Evolutionary conservation across 1,284 basidiomycete genomes (phyloP), one percentile per base, ranked within the genome.

Genomic region (Heliocybe sulcata): DNA sequence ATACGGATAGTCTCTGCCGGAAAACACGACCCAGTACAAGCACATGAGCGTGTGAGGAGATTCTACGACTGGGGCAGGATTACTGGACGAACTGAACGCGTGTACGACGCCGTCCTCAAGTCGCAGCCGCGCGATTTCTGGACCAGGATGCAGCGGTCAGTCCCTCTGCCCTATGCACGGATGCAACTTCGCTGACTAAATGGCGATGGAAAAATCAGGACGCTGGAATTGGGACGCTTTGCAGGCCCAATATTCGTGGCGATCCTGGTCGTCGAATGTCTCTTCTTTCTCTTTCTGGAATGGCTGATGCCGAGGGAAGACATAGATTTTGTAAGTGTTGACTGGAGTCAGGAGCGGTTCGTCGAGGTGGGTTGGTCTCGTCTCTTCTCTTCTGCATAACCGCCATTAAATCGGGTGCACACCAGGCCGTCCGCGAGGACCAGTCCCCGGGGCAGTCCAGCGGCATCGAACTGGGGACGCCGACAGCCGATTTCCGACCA

Each of bases 31-130:
- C 90, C 93, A 0, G 59, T 80, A 6, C 69, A 68, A n/a, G 92
- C 93, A 0, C 94, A 97, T 63, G 78, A 81, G 19, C 82, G 85
- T 47, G 80, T 98, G 52, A 81, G 80, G 59, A 75, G 72, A 2
- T 94, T 98, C 72, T 99, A 99, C 69, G 83, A 85, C 54, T 99
- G 96, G 96, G 71, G 71, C 0, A 76, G 87, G n/a, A 85, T 98
- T 12, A 81, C 93, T 0, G 74, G 74, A 49, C 79, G 95, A 11
- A 94, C 93, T 1, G 93, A 98, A 64, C 69, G 65, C 0, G 94
- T 99, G 0, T 99, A 99, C 65, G 69, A 76, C 1, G 72, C 79
- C 1, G 89, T 90, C 10, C 69, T 94, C 61, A 69, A 70, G 2
- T 77, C 79, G 0, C 74, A 77, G 9, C 79, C 82, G 33, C 79